phyloP scores from a whole-genome alignment of 345 rosid genomes.

The Turnera subulata region DNA sequence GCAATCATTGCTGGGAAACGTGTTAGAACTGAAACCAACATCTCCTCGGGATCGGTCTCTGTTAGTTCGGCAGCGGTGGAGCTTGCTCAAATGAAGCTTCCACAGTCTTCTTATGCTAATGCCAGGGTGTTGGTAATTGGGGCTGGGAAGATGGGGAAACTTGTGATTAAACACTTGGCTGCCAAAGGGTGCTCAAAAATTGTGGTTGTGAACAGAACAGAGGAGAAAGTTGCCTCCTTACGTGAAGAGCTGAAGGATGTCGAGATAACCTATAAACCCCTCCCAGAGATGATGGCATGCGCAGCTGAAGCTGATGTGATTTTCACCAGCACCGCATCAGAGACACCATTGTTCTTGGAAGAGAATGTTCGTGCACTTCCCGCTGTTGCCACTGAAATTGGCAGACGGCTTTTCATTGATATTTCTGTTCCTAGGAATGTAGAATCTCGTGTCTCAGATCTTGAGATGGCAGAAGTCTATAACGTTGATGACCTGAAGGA shows the following conservation, averaged over 20 bases:
- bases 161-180: slow-evolving; percentile 23
- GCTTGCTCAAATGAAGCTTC: slow-evolving; percentile 19
- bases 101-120: slow-evolving; percentile 11
- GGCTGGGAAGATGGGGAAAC: slow-evolving; percentile 28
- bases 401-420: slow-evolving; percentile 14
- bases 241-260: slow-evolving; percentile 18
- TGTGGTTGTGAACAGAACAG: slow-evolving; percentile 22
- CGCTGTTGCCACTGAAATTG: slow-evolving; percentile 5
- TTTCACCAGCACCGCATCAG: slow-evolving; percentile 25
- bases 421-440: slow-evolving; percentile 28
- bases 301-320: slow-evolving; percentile 21
- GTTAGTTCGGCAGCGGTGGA: slow-evolving; percentile 29
- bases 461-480: slow-evolving; percentile 16
- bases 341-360: slow-evolving; percentile 19
- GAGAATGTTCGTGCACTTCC: slow-evolving; percentile 11
- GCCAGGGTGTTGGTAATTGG: slow-evolving; percentile 20
- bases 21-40: slow-evolving; percentile 24
- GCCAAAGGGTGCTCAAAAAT: slow-evolving; percentile 23
- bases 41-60: slow-evolving; percentile 24
- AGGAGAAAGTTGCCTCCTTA: slow-evolving; percentile 18
- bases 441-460: slow-evolving; percentile 14
- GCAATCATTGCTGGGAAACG: slow-evolving; percentile 26
- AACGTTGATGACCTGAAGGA: slow-evolving; percentile 25
- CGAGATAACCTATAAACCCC: slow-evolving; percentile 19
- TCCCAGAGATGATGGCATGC: slow-evolving; percentile 18